Evolutionary conservation across 805 yeast genomes (phyloP).

Genomic region (Metschnikowia hibisci): DNA sequence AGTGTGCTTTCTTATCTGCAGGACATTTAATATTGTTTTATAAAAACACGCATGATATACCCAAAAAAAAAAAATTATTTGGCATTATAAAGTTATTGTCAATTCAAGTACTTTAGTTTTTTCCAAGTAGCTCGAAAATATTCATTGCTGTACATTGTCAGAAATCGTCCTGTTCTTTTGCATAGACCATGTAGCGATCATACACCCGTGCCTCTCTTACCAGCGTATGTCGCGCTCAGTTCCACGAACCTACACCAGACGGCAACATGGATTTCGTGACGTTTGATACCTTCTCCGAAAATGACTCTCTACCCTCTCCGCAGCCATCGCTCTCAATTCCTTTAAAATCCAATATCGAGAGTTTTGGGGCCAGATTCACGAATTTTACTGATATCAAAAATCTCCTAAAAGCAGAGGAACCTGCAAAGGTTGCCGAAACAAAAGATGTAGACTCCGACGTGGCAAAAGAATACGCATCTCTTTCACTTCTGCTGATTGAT

Average conservation of each 20-base stretch:
- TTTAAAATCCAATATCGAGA: constrained; percentile 35
- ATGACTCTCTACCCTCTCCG: constrained; percentile 34
- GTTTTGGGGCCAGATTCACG: constrained; percentile 30
- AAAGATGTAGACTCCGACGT: constrained; percentile 11
- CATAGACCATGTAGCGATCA: no score
- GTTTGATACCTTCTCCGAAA: constrained; percentile 32
- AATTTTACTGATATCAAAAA: constrained; percentile 31
- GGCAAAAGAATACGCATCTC: constrained; percentile 48
- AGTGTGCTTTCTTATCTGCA: no score
- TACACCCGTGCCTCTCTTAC: constrained; percentile 1
- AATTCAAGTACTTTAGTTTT: no score
- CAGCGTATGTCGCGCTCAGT: background rate
- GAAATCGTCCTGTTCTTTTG: no score
- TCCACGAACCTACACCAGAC: background rate
- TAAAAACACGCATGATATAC: no score
- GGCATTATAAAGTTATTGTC: no score
- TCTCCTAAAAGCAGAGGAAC: constrained; percentile 20
- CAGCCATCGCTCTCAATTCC: constrained; percentile 44
- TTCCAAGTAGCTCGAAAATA: no score
- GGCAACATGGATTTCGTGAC: constrained; percentile 39
- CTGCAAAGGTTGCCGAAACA: constrained; percentile 6
- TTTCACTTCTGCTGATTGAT: constrained; percentile 38
- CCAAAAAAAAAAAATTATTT: no score
- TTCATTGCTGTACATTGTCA: no score
- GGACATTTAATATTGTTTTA: no score